Evolutionary conservation across 441 rosid species (phyloP).

Genomic region (Bocquillonia castaneifolia): DNA sequence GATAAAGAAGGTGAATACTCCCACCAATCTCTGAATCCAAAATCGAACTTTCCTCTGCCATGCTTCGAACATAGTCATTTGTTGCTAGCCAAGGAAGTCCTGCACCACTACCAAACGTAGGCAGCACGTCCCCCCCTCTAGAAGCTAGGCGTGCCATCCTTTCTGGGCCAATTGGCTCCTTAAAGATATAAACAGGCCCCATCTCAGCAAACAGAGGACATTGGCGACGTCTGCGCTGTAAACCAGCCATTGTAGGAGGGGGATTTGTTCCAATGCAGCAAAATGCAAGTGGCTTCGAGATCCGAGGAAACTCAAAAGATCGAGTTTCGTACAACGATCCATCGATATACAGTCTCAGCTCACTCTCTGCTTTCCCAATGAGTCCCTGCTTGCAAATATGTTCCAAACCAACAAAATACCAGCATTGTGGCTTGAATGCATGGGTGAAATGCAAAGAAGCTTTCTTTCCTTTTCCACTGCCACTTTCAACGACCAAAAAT

Average conservation of each 20-base stretch:
- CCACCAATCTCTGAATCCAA: constrained; percentile 94
- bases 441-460: constrained; percentile 95
- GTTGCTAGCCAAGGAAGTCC: constrained; percentile 97
- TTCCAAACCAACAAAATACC: constrained; percentile 97
- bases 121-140: constrained; percentile 94
- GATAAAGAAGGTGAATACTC: constrained; percentile 81
- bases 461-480: constrained; percentile 92
- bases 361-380: constrained; percentile 90
- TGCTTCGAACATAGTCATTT: constrained; percentile 53
- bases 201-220: constrained; percentile 99
- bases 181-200: constrained; percentile 96
- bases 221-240: constrained; percentile 96
- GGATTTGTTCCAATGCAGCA: constrained; percentile 99
- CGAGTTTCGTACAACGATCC: constrained; percentile 94
- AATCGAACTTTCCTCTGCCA: constrained; percentile 76
- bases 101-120: constrained; percentile 89
- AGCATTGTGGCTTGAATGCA: constrained; percentile 98
- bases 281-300: constrained; percentile 92
- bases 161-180: constrained; percentile 92
- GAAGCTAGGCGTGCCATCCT: constrained; percentile 84
- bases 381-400: constrained; percentile 82
- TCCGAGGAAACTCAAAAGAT: constrained; percentile 92
- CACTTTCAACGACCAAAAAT: constrained; percentile 96
- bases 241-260: constrained; percentile 97
- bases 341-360: constrained; percentile 84